These are phyloP conservation scores for Paraphaeosphaeria minitans DNA, from an alignment of 2,329 filamentous ascomycete genomes.

Conservation along the genomic window DNA sequence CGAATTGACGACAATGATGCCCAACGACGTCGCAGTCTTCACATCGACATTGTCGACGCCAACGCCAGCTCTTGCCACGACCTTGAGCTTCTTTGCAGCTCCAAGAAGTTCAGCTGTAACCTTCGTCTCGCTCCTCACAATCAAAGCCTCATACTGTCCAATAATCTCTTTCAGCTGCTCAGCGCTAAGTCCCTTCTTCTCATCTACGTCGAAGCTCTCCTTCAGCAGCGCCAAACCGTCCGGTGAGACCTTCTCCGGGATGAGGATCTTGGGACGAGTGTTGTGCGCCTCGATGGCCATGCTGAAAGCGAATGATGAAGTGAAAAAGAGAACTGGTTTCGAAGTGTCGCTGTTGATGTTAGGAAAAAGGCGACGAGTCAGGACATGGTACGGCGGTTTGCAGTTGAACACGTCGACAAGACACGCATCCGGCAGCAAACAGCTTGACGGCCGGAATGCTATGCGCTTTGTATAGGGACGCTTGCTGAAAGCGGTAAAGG, in stretches of 20 bases:
- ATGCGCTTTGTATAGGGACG: slow-evolving; percentile 19
- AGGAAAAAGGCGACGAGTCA: background rate
- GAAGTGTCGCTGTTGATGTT: background rate
- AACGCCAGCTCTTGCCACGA: slow-evolving; percentile 80
- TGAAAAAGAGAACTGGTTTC: background rate
- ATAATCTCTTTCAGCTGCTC: slow-evolving; percentile 71
- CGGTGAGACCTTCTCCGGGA: slow-evolving; percentile 80
- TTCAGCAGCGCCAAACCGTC: slow-evolving; percentile 74
- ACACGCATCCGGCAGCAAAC: slow-evolving; percentile 6
- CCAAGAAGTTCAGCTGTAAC: slow-evolving; percentile 71
- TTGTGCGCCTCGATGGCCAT: slow-evolving; percentile 40
- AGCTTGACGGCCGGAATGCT: slow-evolving; percentile 18
- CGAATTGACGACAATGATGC: slow-evolving; percentile 80
- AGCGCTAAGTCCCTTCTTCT: slow-evolving; percentile 64
- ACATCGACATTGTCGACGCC: slow-evolving; percentile 83
- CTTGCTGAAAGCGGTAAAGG: slow-evolving; percentile 27
- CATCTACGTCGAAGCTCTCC: slow-evolving; percentile 71
- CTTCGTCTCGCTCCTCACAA: slow-evolving; percentile 81
- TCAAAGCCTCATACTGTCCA: slow-evolving; percentile 73
- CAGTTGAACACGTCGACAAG: background rate
- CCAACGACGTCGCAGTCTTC: slow-evolving; percentile 70
- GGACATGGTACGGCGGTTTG: background rate
- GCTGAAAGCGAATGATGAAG: slow-evolving; percentile 6
- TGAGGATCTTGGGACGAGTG: slow-evolving; percentile 63
- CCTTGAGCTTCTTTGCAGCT: slow-evolving; percentile 71